phyloP scores from a whole-genome alignment of 179 eudicot genomes.

The Beta macrorhiza region DNA sequence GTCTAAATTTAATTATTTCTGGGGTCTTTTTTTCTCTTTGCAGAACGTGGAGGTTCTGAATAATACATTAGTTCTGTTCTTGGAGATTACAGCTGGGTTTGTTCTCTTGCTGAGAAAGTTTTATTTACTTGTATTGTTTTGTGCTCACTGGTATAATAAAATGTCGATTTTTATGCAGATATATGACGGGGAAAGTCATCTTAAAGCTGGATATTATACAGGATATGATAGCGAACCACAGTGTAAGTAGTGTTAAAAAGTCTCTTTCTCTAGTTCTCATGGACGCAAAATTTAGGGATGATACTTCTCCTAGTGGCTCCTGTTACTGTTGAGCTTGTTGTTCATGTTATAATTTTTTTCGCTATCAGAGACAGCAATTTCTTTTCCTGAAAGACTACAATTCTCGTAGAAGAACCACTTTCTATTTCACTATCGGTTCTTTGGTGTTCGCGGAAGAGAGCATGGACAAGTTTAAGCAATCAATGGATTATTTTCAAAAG shows the following conservation, averaged over 20 bases:
- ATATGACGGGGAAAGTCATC: conserved; percentile 82
- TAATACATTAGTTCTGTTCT: conserved; percentile 73
- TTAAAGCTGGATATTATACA: conserved; percentile 82
- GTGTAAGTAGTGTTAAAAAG: conserved; percentile 42
- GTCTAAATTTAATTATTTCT: conserved; percentile 10
- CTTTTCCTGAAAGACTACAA: conserved; percentile 63
- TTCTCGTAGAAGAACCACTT: conserved; percentile 79
- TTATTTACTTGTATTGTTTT: not conserved
- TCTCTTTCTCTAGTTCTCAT: not conserved
- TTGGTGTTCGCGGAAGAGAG: conserved; percentile 81
- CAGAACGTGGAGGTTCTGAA: conserved; percentile 82
- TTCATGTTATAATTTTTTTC: conserved; percentile 9
- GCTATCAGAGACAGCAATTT: conserved; percentile 75
- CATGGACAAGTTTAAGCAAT: conserved; percentile 61
- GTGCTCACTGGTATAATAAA: conserved; percentile 1
- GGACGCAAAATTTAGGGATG: not conserved
- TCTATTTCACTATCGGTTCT: conserved; percentile 70
- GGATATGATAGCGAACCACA: conserved; percentile 68
- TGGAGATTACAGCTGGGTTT: conserved; percentile 90
- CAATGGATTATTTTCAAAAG: conserved; percentile 74
- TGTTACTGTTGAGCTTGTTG: conserved; percentile 4
- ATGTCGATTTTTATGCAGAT: conserved; percentile 45
- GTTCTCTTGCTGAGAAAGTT: conserved; percentile 30
- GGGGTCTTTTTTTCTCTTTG: conserved; percentile 21
- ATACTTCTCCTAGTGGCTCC: not conserved